Base-by-base conservation (phyloP, 441 rosid species). In the Viola pubescens region DNA sequence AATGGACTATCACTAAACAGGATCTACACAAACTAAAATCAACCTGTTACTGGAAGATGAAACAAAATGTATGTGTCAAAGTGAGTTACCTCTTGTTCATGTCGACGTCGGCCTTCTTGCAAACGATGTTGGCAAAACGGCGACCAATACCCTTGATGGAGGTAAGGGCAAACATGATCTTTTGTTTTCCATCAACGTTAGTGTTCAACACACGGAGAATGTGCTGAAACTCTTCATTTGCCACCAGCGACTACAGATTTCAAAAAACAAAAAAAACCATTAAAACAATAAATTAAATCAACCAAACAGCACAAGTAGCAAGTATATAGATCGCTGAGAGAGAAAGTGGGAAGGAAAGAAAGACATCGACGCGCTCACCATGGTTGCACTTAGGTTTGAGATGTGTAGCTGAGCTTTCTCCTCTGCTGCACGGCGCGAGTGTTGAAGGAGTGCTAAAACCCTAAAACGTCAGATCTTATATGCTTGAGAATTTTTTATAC, bases 81-180 rank as follows among this genome's bases (percentile, higher is more conserved):
- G 8, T 34, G 6, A 14, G 40, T 13, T 0, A 89, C 97, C 97
- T 83, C 67, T 87, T 89, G 85, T 85, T 89, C 95, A 87, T 85
- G 79, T 87, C 88, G 37, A 89, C 89, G 67, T 89, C 95, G 5
- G 96, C 96, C 68, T 89, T 89, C 85, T 89, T 89, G 87, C 96
- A 87, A 70, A 81, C 91, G 50, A 87, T 83, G 83, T 89, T 89
- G 37, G 97, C 95, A 14, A 89, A 73, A 39, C 97, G 74, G 71
- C 97, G 88, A 3, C 97, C 97, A 61, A 89, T 83, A 73, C 97
- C 97, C 57, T 89, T 89, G 70, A 89, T 89, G 52, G 97, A 86
- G 68, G 97, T 89, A 5, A 87, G 86, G 39, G 97, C 95, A 62
- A 86, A 87, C 97, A 89, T 83, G 39, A 89, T 89, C 77, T 85